These are phyloP conservation scores for Alternaria triticina DNA, from an alignment of 2,329 filamentous ascomycete species.

Conservation along the genomic window DNA sequence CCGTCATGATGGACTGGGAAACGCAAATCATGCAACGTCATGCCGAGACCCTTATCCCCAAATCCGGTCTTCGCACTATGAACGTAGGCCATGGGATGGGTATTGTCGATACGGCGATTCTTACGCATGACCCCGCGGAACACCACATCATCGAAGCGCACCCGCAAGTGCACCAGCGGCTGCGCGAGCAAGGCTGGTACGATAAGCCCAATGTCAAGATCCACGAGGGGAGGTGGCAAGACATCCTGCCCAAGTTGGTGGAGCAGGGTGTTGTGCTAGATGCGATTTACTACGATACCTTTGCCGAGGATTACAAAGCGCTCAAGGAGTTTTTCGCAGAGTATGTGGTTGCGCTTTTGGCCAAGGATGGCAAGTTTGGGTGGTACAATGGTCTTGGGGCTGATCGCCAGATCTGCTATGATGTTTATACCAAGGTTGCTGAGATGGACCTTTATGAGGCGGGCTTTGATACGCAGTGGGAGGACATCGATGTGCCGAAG, in stretches of 20 bases:
- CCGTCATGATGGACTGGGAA: slow-evolving; percentile 95
- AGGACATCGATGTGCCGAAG: slow-evolving; percentile 43
- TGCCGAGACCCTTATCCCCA: slow-evolving; percentile 70
- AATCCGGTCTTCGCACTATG: slow-evolving; percentile 70
- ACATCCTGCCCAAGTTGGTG: slow-evolving; percentile 72
- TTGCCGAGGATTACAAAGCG: slow-evolving; percentile 47
- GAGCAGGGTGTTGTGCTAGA: slow-evolving; percentile 75
- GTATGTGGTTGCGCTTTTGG: slow-evolving; percentile 44
- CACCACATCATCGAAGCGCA: slow-evolving; percentile 92
- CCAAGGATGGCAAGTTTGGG: slow-evolving; percentile 42
- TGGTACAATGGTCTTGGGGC: slow-evolving; percentile 50
- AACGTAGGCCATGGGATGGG: slow-evolving; percentile 94
- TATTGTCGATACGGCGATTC: slow-evolving; percentile 81
- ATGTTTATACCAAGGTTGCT: slow-evolving; percentile 48
- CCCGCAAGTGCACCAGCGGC: slow-evolving; percentile 73
- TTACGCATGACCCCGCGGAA: slow-evolving; percentile 67
- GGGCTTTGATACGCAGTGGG: slow-evolving; percentile 46
- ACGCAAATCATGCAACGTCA: slow-evolving; percentile 82
- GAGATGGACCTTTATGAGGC: slow-evolving; percentile 47
- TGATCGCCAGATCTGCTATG: slow-evolving; percentile 49
- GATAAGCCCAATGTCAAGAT: slow-evolving; percentile 66
- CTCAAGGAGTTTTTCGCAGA: slow-evolving; percentile 48
- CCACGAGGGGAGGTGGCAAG: slow-evolving; percentile 80
- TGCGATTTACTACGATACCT: slow-evolving; percentile 61
- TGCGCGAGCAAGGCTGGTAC: slow-evolving; percentile 72